Evolutionary conservation across 257 asterid species (phyloP), one percentile per base, ranked within the genome.

Genomic region (Nicotiana tomentosiformis): DNA sequence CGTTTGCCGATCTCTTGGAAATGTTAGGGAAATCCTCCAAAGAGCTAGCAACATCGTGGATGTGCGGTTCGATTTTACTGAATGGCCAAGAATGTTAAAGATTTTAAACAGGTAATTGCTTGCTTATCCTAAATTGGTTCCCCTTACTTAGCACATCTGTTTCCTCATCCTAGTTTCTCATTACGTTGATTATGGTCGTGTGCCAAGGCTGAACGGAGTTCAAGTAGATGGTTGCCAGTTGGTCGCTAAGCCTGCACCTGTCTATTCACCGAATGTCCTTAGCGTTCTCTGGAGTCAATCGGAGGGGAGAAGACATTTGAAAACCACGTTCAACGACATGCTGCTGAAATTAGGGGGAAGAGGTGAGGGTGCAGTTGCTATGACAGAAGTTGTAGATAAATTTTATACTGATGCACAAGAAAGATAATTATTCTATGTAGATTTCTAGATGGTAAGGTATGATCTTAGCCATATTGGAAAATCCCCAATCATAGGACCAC

Each of bases 51-150:
- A 39, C 49, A 17, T 55, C 20, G 0, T 84, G 29, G 94, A 91
- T 81, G 90, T 89, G 88, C 80, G 80, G 65, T 91, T 57, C 88
- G 80, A n/a, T 20, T 30, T 84, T 80, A 69, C 89, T 53, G 94
- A 92, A 65, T 92, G 97, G 97, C 91, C 94, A 77, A 90, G 91
- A 88, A 91, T 92, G 94, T 72, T 85, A 81, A 85, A 80, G 67
- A 90, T 92, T 80, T 85, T 92, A 17, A 92, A 92, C 90, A 88
- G 92, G 97, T 90, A 82, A 56, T 20, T 77, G 16, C 77, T 61
- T 62, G 32, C 83, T 74, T 20, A 74, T 74, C 78, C 5, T 4
- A 46, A 20, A 62, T 23, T 35, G 10, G 16, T 61, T 78, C 18
- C 39, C 43, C 29, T 49, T 12, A 72, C 6, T 7, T 74, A 26